A percentile compares a stretch with the other conserved stretches of the same genome.
Conservation (phyloP, 2,329 filamentous ascomycete genomes). For the Didymella keratinophila region DNA sequence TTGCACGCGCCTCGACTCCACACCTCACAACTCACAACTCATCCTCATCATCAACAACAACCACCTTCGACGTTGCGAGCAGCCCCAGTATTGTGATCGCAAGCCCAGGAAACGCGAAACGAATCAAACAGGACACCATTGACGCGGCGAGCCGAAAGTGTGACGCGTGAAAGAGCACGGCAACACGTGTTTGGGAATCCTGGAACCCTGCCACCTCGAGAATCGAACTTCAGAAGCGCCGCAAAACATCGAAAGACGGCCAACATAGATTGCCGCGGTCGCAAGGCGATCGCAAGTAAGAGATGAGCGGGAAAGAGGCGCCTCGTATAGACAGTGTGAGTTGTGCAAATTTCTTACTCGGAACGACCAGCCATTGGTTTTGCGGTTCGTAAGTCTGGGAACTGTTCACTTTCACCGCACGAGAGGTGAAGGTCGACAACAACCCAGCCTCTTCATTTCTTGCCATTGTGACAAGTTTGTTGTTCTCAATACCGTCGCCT, state of each 20-base stretch:
- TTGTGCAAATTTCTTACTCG: background rate
- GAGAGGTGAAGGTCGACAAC: background rate
- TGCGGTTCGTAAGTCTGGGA: background rate
- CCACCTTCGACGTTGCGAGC: slow-evolving; percentile 13
- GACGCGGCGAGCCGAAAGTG: slow-evolving; percentile 7
- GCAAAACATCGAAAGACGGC: slow-evolving; percentile 19
- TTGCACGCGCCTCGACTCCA: slow-evolving; percentile 31
- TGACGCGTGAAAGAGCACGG: slow-evolving; percentile 38
- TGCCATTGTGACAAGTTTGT: slow-evolving; percentile 2
- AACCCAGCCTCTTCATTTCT: background rate
- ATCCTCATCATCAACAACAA: slow-evolving; percentile 22
- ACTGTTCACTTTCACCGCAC: slow-evolving; percentile 6
- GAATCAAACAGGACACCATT: background rate
- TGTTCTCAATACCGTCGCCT: background rate
- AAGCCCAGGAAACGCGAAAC: background rate
- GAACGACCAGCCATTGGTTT: background rate
- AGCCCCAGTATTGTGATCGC: background rate
- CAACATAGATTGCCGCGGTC: background rate
- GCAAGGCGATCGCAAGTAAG: too few relatives aligned
- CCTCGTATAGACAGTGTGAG: slow-evolving; percentile 9
- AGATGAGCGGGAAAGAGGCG: background rate
- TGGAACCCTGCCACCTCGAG: slow-evolving; percentile 23
- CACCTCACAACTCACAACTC: slow-evolving; percentile 16
- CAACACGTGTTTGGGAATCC: slow-evolving; percentile 38
- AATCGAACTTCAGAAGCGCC: slow-evolving; percentile 21